Conservation (phyloP, 805 yeast species). For the Saccharomycopsis schoenii region DNA sequence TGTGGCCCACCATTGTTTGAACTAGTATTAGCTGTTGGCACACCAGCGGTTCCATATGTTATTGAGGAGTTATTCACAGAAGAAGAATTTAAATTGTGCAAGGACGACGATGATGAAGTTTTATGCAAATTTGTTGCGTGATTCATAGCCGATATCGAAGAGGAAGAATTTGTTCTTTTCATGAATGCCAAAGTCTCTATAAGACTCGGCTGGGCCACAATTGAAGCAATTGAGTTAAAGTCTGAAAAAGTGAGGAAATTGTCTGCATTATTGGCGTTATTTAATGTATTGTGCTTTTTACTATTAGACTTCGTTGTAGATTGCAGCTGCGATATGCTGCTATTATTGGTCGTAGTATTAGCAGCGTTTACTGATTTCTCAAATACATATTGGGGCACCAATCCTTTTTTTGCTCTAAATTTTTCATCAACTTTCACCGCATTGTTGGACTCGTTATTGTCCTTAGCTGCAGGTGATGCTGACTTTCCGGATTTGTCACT, state of each 20-base stretch:
- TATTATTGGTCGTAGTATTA: background rate
- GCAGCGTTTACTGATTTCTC: background rate
- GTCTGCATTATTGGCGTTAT: background rate
- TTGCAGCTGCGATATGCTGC: background rate
- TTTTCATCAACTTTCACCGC: background rate
- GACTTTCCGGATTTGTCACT: background rate
- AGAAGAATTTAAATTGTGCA: background rate
- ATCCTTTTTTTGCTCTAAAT: constrained; percentile 1
- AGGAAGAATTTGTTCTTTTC: background rate
- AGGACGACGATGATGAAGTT: background rate
- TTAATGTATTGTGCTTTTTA: too few species aligned
- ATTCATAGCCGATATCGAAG: background rate
- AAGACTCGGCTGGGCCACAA: constrained; percentile 9
- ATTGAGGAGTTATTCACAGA: background rate
- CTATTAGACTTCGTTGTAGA: background rate
- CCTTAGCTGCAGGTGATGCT: background rate
- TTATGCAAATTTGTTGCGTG: background rate
- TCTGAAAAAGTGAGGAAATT: constrained; percentile 2
- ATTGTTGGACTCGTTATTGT: background rate
- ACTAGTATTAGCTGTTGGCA: background rate
- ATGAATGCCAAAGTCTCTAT: background rate
- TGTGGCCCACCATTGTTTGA: background rate
- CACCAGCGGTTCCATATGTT: background rate
- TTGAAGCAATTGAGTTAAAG: constrained; percentile 9
- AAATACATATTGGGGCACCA: constrained; percentile 5